Conservation (phyloP, 176 grass and related monocot species). For the Rhynchospora pubera region DNA sequence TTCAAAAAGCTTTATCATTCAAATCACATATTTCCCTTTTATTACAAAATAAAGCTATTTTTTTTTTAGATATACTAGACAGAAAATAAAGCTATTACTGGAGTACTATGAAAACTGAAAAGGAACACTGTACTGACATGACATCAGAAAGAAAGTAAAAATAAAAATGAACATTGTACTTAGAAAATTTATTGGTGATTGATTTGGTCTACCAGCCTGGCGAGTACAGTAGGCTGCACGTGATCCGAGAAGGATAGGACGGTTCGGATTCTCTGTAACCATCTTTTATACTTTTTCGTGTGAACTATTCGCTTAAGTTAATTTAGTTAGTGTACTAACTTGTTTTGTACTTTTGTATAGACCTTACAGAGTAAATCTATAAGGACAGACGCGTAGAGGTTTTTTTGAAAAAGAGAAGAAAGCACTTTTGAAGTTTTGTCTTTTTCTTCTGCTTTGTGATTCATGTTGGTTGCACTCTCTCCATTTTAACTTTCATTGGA, state of each 20-base stretch:
- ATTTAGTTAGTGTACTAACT: background rate
- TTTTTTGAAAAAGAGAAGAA: background rate
- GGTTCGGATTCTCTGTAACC: background rate
- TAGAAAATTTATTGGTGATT: background rate
- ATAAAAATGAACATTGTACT: background rate
- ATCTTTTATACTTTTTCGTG: background rate
- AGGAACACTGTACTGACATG: background rate
- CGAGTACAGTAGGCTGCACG: conserved; percentile 7
- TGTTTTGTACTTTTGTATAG: background rate
- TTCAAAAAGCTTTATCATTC: no score
- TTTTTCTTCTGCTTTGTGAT: background rate
- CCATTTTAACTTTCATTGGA: background rate
- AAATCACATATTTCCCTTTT: background rate
- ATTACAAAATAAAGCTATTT: background rate
- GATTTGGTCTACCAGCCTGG: conserved; percentile 16
- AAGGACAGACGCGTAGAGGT: background rate
- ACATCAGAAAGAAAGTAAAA: background rate
- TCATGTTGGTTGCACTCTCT: background rate
- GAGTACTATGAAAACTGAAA: background rate
- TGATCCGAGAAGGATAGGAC: conserved; percentile 26
- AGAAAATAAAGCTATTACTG: no score
- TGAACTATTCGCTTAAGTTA: background rate
- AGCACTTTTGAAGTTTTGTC: background rate
- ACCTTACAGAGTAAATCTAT: background rate
- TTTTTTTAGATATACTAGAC: no score